Evolutionary conservation across 305 asterid species (phyloP), one percentile per base, ranked within the genome.

Genomic region (Fraxinus platypoda): DNA sequence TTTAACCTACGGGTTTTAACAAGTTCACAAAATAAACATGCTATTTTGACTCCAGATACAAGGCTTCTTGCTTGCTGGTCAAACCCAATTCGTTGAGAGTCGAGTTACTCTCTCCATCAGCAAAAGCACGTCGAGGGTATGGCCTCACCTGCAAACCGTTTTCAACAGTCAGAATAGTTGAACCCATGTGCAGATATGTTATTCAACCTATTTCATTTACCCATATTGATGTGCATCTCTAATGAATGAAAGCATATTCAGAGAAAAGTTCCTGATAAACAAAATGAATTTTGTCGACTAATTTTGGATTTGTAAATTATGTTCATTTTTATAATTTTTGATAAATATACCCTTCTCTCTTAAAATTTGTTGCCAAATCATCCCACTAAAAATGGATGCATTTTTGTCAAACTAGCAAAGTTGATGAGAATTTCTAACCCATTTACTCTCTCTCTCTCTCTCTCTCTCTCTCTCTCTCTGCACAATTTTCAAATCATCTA

Each of bases 31-130:
- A 62, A 81, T 66, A 62, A 85, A 77, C 8, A 79, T 26, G 81
- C 82, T 88, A 96, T 81, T 92, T 91, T 80, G 87, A 85, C 94
- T 96, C 99, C 85, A 96, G 93, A 86, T 87, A 96, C 89, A 96
- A 84, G 49, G 98, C 99, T 89, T 96, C 98, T 86, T 94, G 98
- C 81, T 96, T 96, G 96, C 96, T 92, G 77, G 95, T 92, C 83
- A 96, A 88, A 31, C 99, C 99, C 87, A 96, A 83, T 75, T 96
- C 99, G 30, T 81, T 86, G 84, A 96, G 87, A 74, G 93, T 90
- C 31, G 81, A 87, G 83, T 46, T 62, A 41, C 92, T 85, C 87
- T 96, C 99, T 78, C 86, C 98, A 25, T 89, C 95, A 52, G 95
- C 78, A 74, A 92, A 96, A 71, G 98, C 98, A 68, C 88, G 92